phyloP scores from a whole-genome alignment of 768 basidiomycete species.

The Xerocomellus intermedius region DNA sequence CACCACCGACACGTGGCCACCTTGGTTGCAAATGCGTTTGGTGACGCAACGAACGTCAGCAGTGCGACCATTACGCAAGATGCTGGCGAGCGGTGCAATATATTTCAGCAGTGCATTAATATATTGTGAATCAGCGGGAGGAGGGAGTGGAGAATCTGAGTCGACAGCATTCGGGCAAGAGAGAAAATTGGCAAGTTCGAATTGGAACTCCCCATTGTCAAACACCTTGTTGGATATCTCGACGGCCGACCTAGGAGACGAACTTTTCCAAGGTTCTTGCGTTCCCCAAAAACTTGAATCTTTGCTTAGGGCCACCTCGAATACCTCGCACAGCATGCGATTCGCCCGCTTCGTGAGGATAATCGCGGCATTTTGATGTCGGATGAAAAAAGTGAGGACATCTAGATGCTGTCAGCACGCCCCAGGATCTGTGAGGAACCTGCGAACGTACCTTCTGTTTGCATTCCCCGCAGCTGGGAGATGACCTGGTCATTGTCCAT shows the following conservation, averaged over 20 bases:
- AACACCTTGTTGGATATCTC: conserved; percentile 22
- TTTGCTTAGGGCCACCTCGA: conserved; percentile 38
- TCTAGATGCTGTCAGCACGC: conserved; percentile 23
- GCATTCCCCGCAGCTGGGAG: conserved; percentile 1
- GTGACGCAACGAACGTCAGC: conserved; percentile 16
- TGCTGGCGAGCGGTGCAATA: no score
- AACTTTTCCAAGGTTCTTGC: conserved; percentile 1
- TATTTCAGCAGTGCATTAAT: no score
- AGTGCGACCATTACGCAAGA: neutral
- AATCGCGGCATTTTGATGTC: conserved; percentile 11
- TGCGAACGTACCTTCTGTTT: neutral
- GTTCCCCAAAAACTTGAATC: no score
- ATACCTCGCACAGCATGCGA: conserved; percentile 37
- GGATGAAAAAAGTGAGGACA: conserved; percentile 35
- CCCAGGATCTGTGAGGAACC: neutral
- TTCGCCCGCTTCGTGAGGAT: conserved; percentile 29
- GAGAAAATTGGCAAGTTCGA: neutral
- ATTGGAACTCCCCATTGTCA: neutral
- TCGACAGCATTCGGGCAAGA: no score
- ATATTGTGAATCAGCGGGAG: no score
- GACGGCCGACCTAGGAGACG: conserved; percentile 41
- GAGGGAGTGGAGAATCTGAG: no score
- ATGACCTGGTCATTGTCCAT: neutral
- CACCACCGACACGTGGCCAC: no score
- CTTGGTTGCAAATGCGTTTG: no score